Evolutionary conservation across 1,284 basidiomycete genomes (phyloP), one percentile per base, ranked within the genome.

Genomic region (Microbotryum violaceum): DNA sequence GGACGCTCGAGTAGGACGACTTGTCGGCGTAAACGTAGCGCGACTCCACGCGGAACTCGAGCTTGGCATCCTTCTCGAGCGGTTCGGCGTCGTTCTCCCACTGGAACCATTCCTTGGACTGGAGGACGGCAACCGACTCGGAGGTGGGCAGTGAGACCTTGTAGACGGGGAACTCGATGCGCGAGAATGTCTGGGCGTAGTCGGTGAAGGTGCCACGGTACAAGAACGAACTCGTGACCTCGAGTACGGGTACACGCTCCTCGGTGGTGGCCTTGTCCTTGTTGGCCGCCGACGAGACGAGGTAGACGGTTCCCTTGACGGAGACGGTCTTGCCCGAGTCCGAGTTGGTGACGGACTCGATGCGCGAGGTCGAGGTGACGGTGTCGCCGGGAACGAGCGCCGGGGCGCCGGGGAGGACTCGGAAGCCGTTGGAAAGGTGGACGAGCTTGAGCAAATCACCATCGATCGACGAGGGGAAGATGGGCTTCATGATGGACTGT

Each of bases 91-190:
- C 85, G 73, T 94, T 85, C 61, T 88, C 85, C 94, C 93, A 97
- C 61, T 88, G 85, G 77, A 98, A 94, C 94, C 96, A 98, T 75
- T 94, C 89, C 81, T 98, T 98, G 62, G 90, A 91, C 73, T 89
- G 84, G 18, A 98, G 79, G 21, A 98, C 90, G 56, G 91, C 91
- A 66, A 96, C 86, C 50, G 83, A 84, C 2, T 90, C 87, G 68
- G 91, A 87, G 37, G 82, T 85, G 58, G 81, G 79, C 68, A 97
- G 74, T 51, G 85, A 79, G 52, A 98, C 86, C 51, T 85, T 77
- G 76, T 94, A 97, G 70, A 92, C 89, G 3, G 87, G 84, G 76
- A 94, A 91, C 67, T 93, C 86, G 56, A 86, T 81, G 27, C 86
- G 87, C 77, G 97, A 92, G 77, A 98, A 98, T 1, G 94, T 97